Base-by-base conservation (phyloP, 495 filamentous ascomycete genomes). In the Ascobolus immersus region DNA sequence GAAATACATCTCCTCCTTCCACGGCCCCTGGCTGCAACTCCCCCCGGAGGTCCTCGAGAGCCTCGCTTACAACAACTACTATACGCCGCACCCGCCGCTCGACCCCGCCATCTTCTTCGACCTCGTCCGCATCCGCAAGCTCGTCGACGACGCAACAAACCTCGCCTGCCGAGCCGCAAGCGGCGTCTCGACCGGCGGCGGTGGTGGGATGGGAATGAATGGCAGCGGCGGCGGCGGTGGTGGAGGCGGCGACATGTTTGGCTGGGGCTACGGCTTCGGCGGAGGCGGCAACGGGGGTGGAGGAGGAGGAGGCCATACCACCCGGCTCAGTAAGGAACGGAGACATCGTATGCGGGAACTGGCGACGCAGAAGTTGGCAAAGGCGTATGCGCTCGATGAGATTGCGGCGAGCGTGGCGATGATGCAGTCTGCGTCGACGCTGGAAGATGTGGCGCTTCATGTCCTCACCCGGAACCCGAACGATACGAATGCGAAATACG, bases 1-100 rank as follows among this genome's bases (percentile, higher is more conserved):
- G 74, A 63, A 69, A 27, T 76, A 79, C 48, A 82, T 82, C 34
- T 79, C 74, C 13, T 69, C 73, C 32, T 82, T 77, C 44, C 76
- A 82, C 48, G 76, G 76, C 11, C 74, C 73, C 39, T 82, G 76
- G 76, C 65, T 80, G n/a, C 75, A 82, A 51, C 55, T 82, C 20
- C 74, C 76, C n/a, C 65, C 66, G 39, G 76, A 81, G 53, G 62
- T 79, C 34, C 69, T 82, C 51, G 73, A 77, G 45, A 67, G 63
- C 10, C 64, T 82, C 28, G 76, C 77, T 10, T 65, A 77, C 49
- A 69, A 59, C 46, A 82, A 81, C 52, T 79, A 75, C 54, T 67
- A 71, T 37, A 66, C 69, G 41, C 70, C 72, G 8, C 61, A 71
- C 19, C 77, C 76, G 6, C 73, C 73, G 15, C 73, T 81, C 47